phyloP scores from a whole-genome alignment of 352 stramenopile genomes.

The Peronosclerospora sorghi region DNA sequence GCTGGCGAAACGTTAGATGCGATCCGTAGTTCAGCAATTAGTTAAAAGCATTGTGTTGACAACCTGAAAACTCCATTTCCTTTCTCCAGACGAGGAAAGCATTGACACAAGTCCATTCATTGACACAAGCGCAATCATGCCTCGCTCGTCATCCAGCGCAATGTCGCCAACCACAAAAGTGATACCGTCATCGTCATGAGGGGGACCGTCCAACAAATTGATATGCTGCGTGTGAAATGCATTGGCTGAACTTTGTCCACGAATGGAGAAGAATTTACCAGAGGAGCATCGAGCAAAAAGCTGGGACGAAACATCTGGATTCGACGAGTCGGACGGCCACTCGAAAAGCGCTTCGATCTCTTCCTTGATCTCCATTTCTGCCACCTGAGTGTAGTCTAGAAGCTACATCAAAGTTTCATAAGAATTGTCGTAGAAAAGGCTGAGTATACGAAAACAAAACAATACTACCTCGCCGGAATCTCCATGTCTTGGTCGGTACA shows the following conservation, averaged over 20 bases:
- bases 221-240: constrained; percentile 11
- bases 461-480: constrained; percentile 12
- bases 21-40: too few species aligned
- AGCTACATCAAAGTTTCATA: too few species aligned
- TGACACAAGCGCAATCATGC: constrained; percentile 26
- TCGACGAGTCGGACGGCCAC: constrained; percentile 10
- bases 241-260: not conserved
- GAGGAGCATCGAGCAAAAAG: constrained; percentile 42
- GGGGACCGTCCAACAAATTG: constrained; percentile 23
- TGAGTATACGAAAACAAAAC: not conserved
- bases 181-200: constrained; percentile 17
- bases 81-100: constrained; percentile 24
- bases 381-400: constrained; percentile 35
- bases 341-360: constrained; percentile 51
- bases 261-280: constrained; percentile 38
- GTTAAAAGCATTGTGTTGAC: too few species aligned
- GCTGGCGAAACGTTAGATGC: constrained; percentile 13
- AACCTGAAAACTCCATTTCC: constrained; percentile 43
- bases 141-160: constrained; percentile 5
- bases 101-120: constrained; percentile 29
- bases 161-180: constrained; percentile 42
- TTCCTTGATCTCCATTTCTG: constrained; percentile 38
- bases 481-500: constrained; percentile 27
- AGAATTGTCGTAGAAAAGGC: not conserved
- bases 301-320: constrained; percentile 9